These are phyloP conservation scores for Cladosporium colombiae DNA, from an alignment of 2,329 filamentous ascomycete genomes.

Conservation along the genomic window DNA sequence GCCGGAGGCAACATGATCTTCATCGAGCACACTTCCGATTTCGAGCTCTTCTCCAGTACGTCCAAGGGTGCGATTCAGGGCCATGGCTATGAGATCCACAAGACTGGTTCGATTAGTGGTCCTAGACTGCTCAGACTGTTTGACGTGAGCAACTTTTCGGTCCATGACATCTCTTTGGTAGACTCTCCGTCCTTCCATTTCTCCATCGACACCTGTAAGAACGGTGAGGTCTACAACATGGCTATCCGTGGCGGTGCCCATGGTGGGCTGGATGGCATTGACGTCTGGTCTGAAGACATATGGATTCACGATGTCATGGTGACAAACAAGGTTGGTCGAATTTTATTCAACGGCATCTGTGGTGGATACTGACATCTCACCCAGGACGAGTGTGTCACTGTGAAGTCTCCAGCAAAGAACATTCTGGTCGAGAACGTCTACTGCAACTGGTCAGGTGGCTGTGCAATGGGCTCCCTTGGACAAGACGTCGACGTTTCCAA, in stretches of 20 bases:
- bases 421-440: conserved; percentile 62
- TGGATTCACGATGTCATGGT: conserved; percentile 62
- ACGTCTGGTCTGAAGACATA: conserved; percentile 57
- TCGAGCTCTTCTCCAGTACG: conserved; percentile 56
- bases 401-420: conserved; percentile 55
- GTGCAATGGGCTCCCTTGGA: conserved; percentile 59
- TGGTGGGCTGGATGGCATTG: conserved; percentile 59
- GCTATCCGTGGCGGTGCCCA: conserved; percentile 54
- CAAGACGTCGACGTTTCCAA: conserved; percentile 53
- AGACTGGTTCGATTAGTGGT: conserved; percentile 41
- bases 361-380: neutral
- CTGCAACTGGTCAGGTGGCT: conserved; percentile 63
- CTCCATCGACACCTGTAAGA: conserved; percentile 51
- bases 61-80: conserved; percentile 56
- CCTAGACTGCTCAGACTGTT: conserved; percentile 50
- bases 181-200: conserved; percentile 56
- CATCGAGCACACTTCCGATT: conserved; percentile 52
- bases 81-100: conserved; percentile 53
- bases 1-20: conserved; percentile 56
- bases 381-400: conserved; percentile 58
- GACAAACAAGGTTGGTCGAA: conserved; percentile 56
- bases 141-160: conserved; percentile 49
- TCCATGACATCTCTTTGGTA: conserved; percentile 53
- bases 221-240: conserved; percentile 59
- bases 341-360: no score